A percentile compares a stretch with the other conserved stretches of the same genome.
Conservation (phyloP, 208 protist genomes). For the Jaenimonas drosophilae region DNA sequence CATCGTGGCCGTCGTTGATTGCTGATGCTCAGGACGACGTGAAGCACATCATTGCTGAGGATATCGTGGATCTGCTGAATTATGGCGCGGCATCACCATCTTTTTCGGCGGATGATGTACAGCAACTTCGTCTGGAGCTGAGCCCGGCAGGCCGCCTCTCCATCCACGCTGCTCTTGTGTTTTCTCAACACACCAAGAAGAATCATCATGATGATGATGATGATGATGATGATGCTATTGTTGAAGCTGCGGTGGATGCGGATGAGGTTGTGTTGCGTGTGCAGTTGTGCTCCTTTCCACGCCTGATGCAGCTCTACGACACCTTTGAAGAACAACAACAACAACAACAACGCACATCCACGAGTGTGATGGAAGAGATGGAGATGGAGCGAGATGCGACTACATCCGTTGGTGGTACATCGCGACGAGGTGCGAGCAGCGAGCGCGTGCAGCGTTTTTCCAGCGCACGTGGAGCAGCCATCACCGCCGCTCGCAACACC, state of each 20-base stretch:
- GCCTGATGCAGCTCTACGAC: neutral
- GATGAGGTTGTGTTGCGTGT: constrained; percentile 1
- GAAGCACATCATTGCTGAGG: neutral
- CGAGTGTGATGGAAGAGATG: no score
- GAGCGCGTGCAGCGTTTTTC: no score
- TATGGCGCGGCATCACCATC: neutral
- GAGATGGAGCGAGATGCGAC: no score
- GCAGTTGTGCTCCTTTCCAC: neutral
- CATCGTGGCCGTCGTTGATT: neutral
- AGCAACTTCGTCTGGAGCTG: neutral
- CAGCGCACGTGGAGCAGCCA: no score
- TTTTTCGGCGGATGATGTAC: neutral
- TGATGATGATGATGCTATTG: neutral
- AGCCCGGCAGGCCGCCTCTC: neutral
- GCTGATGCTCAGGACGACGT: neutral
- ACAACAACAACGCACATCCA: no score
- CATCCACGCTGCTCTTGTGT: neutral
- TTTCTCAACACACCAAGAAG: neutral
- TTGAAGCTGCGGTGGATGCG: neutral
- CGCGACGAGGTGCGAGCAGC: no score
- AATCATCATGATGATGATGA: neutral
- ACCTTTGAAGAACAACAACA: no score
- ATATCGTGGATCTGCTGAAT: neutral
- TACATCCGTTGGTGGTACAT: no score
- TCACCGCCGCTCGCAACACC: no score